Conservation (phyloP, 192 early-diverging fungal species). For the Gamsiella multidivaricata region DNA sequence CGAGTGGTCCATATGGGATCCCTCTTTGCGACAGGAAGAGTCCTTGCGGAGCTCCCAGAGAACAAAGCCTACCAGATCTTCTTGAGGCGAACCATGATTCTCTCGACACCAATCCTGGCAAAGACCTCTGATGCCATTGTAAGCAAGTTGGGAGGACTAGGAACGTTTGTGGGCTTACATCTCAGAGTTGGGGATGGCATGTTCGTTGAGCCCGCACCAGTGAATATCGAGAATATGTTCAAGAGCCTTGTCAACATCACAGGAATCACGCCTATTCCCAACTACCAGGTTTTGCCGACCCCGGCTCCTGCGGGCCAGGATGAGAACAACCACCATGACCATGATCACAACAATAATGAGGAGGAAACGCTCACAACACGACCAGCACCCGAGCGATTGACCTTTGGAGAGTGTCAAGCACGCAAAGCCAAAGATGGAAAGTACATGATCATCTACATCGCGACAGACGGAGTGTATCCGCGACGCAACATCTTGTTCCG, state of each 20-base stretch:
- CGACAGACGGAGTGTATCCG: slow-evolving; percentile 50
- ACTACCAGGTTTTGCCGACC: slow-evolving; percentile 13
- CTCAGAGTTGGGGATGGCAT: slow-evolving; percentile 64
- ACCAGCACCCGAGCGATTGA: slow-evolving; percentile 11
- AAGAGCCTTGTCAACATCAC: slow-evolving; percentile 54
- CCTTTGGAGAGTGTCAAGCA: slow-evolving; percentile 2
- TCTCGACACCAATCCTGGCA: slow-evolving; percentile 57
- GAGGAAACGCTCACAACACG: neutral
- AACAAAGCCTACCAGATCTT: slow-evolving; percentile 51
- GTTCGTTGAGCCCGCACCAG: slow-evolving; percentile 55
- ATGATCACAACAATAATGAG: no score
- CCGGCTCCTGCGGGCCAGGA: neutral
- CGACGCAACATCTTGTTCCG: slow-evolving; percentile 52
- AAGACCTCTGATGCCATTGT: slow-evolving; percentile 58
- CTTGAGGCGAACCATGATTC: slow-evolving; percentile 59
- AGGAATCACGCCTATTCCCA: slow-evolving; percentile 26
- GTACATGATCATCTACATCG: slow-evolving; percentile 53
- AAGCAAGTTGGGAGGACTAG: slow-evolving; percentile 58
- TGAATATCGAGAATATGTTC: slow-evolving; percentile 63
- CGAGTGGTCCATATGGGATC: slow-evolving; percentile 66
- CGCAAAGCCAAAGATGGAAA: slow-evolving; percentile 17
- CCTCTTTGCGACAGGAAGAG: slow-evolving; percentile 59
- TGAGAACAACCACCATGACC: no score
- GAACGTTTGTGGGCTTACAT: slow-evolving; percentile 62
- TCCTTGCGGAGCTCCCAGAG: slow-evolving; percentile 59